Conservation (phyloP, 176 grass and related monocot genomes). For the Oryza glaberrima region DNA sequence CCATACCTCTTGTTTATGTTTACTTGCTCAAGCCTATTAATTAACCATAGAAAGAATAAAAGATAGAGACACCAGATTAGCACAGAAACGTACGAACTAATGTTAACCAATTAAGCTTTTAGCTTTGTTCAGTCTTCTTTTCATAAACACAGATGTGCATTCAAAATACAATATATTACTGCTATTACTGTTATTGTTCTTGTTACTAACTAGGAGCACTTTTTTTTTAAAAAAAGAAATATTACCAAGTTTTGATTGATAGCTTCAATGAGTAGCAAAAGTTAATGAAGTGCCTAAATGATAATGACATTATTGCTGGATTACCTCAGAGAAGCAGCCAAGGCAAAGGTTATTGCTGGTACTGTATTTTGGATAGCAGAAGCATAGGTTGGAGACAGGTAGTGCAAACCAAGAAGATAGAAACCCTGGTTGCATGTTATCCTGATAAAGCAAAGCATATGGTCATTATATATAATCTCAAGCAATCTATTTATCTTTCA, state of each 20-base stretch:
- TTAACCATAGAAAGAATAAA: neutral
- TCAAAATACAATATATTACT: neutral
- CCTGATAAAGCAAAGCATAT: conserved; percentile 32
- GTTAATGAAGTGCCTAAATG: neutral
- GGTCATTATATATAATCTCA: neutral
- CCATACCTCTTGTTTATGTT: conserved; percentile 58
- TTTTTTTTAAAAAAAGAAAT: neutral
- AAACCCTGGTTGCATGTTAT: conserved; percentile 79
- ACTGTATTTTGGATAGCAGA: conserved; percentile 73
- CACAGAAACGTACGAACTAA: neutral
- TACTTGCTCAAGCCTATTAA: conserved; percentile 62
- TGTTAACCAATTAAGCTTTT: neutral
- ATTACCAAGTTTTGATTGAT: neutral
- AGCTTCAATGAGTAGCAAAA: neutral
- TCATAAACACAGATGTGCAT: neutral
- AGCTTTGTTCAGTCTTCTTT: neutral
- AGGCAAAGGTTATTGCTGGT: conserved; percentile 64
- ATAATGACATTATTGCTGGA: neutral
- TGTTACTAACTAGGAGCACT: neutral
- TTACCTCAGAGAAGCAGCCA: conserved; percentile 63
- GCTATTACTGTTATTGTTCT: neutral
- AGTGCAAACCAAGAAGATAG: conserved; percentile 62
- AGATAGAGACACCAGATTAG: neutral
- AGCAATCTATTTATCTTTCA: neutral
- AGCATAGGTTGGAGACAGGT: conserved; percentile 79